phyloP scores from a whole-genome alignment of 139 green algal species.

The Auxenochlorella protothecoides region DNA sequence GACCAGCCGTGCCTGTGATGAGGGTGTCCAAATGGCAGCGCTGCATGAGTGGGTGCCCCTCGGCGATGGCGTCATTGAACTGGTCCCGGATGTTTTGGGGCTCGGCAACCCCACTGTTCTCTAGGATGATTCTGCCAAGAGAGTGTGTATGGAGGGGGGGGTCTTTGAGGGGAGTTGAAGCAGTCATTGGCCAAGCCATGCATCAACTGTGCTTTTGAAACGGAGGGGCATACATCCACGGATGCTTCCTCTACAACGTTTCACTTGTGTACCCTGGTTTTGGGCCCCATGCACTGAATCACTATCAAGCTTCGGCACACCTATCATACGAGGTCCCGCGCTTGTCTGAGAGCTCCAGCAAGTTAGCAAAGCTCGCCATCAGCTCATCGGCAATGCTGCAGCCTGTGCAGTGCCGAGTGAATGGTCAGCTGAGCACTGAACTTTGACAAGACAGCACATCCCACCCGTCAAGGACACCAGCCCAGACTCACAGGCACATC shows the following conservation, averaged over 20 bases:
- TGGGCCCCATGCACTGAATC: too few relatives aligned
- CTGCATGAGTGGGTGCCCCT: conserved; percentile 54
- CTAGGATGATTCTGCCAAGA: conserved; percentile 65
- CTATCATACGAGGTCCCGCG: conserved; percentile 59
- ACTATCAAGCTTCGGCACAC: conserved; percentile 10
- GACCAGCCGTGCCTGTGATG: conserved; percentile 51
- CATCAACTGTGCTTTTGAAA: not conserved
- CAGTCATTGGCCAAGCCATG: too few relatives aligned
- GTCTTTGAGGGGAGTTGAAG: not conserved
- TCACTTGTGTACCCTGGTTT: too few relatives aligned
- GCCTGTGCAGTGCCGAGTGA: conserved; percentile 26
- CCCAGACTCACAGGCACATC: conserved; percentile 72
- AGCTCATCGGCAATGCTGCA: conserved; percentile 84
- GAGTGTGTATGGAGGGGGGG: not conserved
- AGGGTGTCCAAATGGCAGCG: conserved; percentile 71
- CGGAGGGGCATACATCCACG: not conserved
- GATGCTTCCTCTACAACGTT: too few relatives aligned
- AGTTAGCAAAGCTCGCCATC: conserved; percentile 76
- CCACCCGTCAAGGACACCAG: conserved; percentile 1
- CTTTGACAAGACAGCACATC: conserved; percentile 8
- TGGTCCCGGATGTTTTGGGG: conserved; percentile 83
- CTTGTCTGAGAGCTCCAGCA: conserved; percentile 60
- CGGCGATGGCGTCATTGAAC: conserved; percentile 62
- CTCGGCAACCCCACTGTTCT: conserved; percentile 89
- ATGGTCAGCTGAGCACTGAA: not conserved